Conservation (phyloP, 1,139 yeast genomes). For the Suhomyces maxii region DNA sequence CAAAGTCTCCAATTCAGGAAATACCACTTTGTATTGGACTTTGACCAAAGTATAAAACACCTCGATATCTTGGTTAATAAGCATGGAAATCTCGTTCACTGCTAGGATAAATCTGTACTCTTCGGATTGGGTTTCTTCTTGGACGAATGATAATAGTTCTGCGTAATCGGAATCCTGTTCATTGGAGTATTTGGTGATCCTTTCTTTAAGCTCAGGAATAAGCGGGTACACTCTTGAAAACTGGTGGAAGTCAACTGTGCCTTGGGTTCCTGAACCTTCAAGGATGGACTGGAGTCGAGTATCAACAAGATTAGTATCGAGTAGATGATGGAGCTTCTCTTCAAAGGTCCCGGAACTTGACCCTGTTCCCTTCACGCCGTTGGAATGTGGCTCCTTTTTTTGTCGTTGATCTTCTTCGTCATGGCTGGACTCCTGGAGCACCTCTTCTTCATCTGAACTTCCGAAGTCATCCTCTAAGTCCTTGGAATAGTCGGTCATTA, state of each 20-base stretch:
- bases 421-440: neutral
- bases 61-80: conserved; percentile 57
- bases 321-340: conserved; percentile 2
- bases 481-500: conserved; percentile 6
- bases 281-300: conserved; percentile 7
- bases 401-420: neutral
- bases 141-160: conserved; percentile 33
- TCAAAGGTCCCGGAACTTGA: conserved; percentile 1
- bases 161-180: conserved; percentile 33
- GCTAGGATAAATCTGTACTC: conserved; percentile 53
- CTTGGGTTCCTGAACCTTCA: conserved; percentile 3
- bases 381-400: neutral
- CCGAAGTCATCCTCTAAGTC: conserved; percentile 6
- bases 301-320: conserved; percentile 3
- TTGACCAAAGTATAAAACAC: conserved; percentile 52
- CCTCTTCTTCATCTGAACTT: conserved; percentile 2
- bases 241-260: conserved; percentile 17
- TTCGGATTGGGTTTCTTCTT: conserved; percentile 32
- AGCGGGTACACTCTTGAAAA: conserved; percentile 28
- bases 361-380: neutral
- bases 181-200: conserved; percentile 25
- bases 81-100: conserved; percentile 57
- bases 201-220: conserved; percentile 25
- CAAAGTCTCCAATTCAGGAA: conserved; percentile 70
- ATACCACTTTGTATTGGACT: conserved; percentile 56